Evolutionary conservation across 495 filamentous ascomycete genomes (phyloP).

Genomic region (Umbilicaria muhlenbergii): DNA sequence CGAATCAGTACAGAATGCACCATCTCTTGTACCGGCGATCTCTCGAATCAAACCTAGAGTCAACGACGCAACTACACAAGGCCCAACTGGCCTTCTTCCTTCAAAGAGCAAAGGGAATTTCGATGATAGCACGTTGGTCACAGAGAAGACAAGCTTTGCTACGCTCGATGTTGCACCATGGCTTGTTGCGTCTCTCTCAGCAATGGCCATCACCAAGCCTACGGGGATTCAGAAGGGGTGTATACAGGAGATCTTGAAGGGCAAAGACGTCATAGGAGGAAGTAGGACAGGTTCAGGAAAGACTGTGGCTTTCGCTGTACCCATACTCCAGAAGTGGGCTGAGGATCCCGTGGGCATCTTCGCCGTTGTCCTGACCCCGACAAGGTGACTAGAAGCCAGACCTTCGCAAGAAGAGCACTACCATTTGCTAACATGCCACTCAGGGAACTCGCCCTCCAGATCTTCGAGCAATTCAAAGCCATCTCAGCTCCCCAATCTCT

Average conservation of each 20-base stretch:
- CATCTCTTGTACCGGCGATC: too few species aligned
- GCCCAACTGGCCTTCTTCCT: too few species aligned
- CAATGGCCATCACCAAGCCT: slow-evolving; percentile 77
- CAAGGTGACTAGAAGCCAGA: slow-evolving; percentile 33
- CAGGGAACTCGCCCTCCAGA: slow-evolving; percentile 86
- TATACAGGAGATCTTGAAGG: slow-evolving; percentile 81
- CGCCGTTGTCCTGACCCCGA: slow-evolving; percentile 79
- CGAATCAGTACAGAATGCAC: too few species aligned
- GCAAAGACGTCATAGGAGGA: slow-evolving; percentile 85
- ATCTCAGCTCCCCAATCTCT: slow-evolving; percentile 74
- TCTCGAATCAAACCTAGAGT: too few species aligned
- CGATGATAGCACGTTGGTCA: slow-evolving; percentile 15
- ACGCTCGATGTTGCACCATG: slow-evolving; percentile 65
- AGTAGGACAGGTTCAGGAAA: slow-evolving; percentile 96
- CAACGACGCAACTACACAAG: too few species aligned
- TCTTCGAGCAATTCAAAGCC: slow-evolving; percentile 87
- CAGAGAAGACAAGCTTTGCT: slow-evolving; percentile 51
- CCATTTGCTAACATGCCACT: background rate
- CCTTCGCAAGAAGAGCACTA: background rate
- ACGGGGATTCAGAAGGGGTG: slow-evolving; percentile 85
- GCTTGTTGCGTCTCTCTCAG: slow-evolving; percentile 70
- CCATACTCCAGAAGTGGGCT: slow-evolving; percentile 86
- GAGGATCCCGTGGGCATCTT: slow-evolving; percentile 84
- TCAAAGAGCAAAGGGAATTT: background rate
- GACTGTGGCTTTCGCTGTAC: slow-evolving; percentile 90